Evolutionary conservation across 2,329 filamentous ascomycete species (phyloP), one percentile per base, ranked within the genome.

Genomic region (Diaporthe ampelina): DNA sequence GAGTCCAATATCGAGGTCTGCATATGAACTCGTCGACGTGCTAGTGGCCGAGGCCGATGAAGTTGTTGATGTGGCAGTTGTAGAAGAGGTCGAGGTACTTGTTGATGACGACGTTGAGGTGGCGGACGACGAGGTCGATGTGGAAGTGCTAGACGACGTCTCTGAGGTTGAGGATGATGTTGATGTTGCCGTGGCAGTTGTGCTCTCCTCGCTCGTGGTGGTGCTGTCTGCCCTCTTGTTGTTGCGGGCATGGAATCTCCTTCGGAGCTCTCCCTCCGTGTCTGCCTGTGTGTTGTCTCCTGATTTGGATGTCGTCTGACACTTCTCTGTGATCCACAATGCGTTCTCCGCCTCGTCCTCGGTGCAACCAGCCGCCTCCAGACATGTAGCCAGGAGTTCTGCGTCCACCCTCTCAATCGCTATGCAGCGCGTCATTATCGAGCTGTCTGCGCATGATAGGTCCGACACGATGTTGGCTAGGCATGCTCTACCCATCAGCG

Each of bases 241-340:
- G 40, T 17, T 43, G 15, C 48, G 63, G 45, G 7, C 56, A n/a
- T 54, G 56, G 5, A 61, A 32, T 13, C 58, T 43, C n/a, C 70
- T 32, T 7, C 70, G 58, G 7, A 72, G 70, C 54, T 63, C 70
- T 1, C 37, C 70, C 29, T 59, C 70, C 32, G 1, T 0, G 45
- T 21, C 45, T 35, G 40, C 40, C 15, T 15, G 10, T n/a, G 35
- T 21, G 32, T 37, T 15, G 45, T 37, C 61, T 50, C 8, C 26
- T 1, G 63, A 19, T 24, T 21, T 40, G 8, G 63, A 8, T n/a
- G 29, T 26, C 13, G 40, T 37, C 37, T 61, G 57, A 58, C 70
- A 72, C 37, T 56, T 29, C 54, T 56, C 45, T 21, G 59, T 50
- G 45, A 61, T 54, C 70, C 48, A 54, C 37, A 50, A 15, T n/a